A percentile compares a stretch with the other conserved stretches of the same genome.
phyloP scores from a whole-genome alignment of 2,329 filamentous ascomycete genomes.

The Diaporthe ilicicola region DNA sequence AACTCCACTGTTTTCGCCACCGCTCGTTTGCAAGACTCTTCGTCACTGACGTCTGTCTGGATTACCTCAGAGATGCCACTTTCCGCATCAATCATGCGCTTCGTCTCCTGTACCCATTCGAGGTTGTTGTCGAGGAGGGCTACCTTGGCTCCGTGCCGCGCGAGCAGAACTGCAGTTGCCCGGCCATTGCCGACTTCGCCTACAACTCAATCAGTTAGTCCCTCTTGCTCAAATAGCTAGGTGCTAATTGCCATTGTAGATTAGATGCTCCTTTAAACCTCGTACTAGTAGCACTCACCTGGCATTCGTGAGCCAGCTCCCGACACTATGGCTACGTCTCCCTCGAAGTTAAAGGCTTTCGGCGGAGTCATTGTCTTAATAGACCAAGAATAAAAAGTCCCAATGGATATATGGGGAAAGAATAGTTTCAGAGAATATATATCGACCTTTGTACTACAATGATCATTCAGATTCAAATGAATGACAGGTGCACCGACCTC shows the following conservation, averaged over 20 bases:
- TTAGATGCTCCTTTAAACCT: not conserved
- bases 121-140: conserved; percentile 39
- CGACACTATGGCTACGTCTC: conserved; percentile 45
- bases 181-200: conserved; percentile 43
- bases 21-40: conserved; percentile 37
- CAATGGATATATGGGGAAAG: too few species aligned
- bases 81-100: conserved; percentile 42
- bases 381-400: too few species aligned
- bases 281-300: conserved; percentile 29
- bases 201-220: not conserved
- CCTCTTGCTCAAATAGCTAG: fast-evolving
- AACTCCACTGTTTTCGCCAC: conserved; percentile 37
- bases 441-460: too few species aligned
- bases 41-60: conserved; percentile 38
- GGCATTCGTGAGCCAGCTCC: conserved; percentile 43
- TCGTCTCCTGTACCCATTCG: conserved; percentile 40
- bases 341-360: conserved; percentile 39
- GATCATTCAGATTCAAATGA: not conserved
- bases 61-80: conserved; percentile 39
- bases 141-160: conserved; percentile 40
- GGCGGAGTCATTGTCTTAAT: conserved; percentile 31
- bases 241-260: not conserved
- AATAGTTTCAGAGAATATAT: not conserved
- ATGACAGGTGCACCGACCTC: not conserved
- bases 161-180: conserved; percentile 41